A percentile compares a stretch with the other conserved stretches of the same genome.
Conservation (phyloP, 2,329 filamentous ascomycete genomes). For the Neodidymelliopsis sp. region DNA sequence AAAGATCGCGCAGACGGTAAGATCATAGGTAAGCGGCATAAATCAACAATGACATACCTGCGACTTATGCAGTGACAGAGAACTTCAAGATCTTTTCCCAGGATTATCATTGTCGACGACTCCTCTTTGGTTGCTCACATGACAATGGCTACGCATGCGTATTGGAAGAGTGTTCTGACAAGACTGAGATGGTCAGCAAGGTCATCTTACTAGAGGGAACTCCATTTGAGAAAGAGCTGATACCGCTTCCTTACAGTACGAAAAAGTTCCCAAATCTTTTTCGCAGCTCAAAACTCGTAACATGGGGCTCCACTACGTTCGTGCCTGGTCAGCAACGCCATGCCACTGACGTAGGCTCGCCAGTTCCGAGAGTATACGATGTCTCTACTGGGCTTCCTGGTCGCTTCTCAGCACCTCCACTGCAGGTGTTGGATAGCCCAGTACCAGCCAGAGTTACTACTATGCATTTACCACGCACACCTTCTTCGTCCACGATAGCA, state of each 20-base stretch:
- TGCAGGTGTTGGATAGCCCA: conserved; percentile 30
- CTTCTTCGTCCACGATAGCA: conserved; percentile 40
- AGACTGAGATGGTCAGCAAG: conserved; percentile 54
- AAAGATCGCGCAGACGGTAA: conserved; percentile 58
- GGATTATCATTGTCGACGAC: conserved; percentile 67
- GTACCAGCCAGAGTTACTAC: conserved; percentile 16
- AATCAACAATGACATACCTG: not conserved
- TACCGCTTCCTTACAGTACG: conserved; percentile 58
- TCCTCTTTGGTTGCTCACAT: conserved; percentile 66
- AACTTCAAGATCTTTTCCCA: conserved; percentile 63
- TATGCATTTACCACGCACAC: conserved; percentile 30
- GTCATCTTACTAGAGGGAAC: conserved; percentile 65
- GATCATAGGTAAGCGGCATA: conserved; percentile 54
- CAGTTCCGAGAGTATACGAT: conserved; percentile 24
- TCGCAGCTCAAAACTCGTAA: conserved; percentile 58
- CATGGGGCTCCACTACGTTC: conserved; percentile 10
- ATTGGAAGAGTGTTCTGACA: conserved; percentile 59
- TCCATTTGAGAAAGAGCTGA: conserved; percentile 63
- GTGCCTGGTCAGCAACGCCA: conserved; percentile 2
- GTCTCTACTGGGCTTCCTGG: conserved; percentile 34
- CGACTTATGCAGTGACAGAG: conserved; percentile 49
- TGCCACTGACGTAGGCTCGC: conserved; percentile 1
- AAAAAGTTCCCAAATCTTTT: conserved; percentile 62
- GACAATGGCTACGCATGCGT: conserved; percentile 63
- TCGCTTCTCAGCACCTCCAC: conserved; percentile 33